These are phyloP conservation scores for Mycena alexandri DNA, from an alignment of 768 basidiomycete genomes.

Conservation along the genomic window DNA sequence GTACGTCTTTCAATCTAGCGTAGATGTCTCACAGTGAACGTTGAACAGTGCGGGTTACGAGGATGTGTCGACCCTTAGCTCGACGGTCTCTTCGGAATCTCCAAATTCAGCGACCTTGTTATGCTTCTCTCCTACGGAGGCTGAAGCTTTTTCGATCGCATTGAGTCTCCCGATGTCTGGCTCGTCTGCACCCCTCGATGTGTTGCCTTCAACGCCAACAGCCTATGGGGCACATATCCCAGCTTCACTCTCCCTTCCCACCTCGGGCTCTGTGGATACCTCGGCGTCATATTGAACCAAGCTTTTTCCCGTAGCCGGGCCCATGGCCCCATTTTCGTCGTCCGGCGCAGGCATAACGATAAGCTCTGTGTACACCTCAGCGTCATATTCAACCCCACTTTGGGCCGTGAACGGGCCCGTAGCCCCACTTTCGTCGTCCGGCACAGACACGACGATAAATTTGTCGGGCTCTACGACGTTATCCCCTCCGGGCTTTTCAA, in stretches of 20 bases:
- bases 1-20: background rate
- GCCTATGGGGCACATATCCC: too few relatives aligned
- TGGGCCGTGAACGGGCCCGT: too few relatives aligned
- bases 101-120: background rate
- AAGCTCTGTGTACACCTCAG: background rate
- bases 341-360: background rate
- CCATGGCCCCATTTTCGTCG: too few relatives aligned
- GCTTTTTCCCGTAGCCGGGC: too few relatives aligned
- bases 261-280: too few relatives aligned
- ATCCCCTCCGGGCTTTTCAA: background rate
- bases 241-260: too few relatives aligned
- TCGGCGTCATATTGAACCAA: too few relatives aligned
- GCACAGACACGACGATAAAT: background rate
- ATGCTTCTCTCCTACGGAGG: too few relatives aligned
- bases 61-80: background rate
- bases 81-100: background rate
- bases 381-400: too few relatives aligned
- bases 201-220: too few relatives aligned
- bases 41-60: slow-evolving; percentile 1
- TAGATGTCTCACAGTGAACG: background rate
- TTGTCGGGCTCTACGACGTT: background rate
- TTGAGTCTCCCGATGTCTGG: background rate
- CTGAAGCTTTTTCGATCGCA: background rate
- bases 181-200: background rate
- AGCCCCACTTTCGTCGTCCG: too few relatives aligned